Evolutionary conservation across 306 rosid species (phyloP), one percentile per base, ranked within the genome.

Genomic region (Urtica urens): DNA sequence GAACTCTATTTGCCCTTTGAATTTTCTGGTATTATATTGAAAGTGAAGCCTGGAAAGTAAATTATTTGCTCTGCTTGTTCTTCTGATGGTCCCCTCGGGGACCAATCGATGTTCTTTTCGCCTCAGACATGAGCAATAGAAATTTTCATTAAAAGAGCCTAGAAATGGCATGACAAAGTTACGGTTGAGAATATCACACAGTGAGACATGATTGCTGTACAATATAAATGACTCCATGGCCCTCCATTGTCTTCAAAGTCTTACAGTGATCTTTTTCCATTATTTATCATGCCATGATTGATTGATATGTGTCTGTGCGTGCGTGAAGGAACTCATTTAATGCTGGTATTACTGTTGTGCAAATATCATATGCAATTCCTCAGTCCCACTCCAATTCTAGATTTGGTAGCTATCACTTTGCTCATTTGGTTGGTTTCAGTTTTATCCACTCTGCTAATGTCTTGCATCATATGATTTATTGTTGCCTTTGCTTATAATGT

Each of bases 231-330:
- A 72, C 63, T 54, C 50, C 56, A 37, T 65, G 77, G 58, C 66
- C 70, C 78, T 72, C 79, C 69, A 51, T 35, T 34, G 64, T 30
- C 62, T 62, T 69, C 71, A 59, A 57, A 57, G 58, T 62, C 70
- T 39, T 38, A 55, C 55, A n/a, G 29, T 58, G 49, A 17, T 54
- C 68, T 66, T 57, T 62, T 58, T 54, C 68, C 19, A 13, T 70
- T n/a, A 5, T 46, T 41, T 41, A 1, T 2, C n/a, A 5, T 14
- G 11, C 15, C 40, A 35, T 35, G 40, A 35, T 35, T 35, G 33
- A 54, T 53, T 47, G 69, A 46, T 58, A n/a, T n/a, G n/a, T n/a
- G n/a, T n/a, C n/a, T n/a, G n/a, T n/a, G n/a, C n/a, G 56, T 62
- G 58, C 40, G 45, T 38, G 55, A 62, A 51, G 3, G 11, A 7